Base-by-base conservation (phyloP, 2,329 filamentous ascomycete species). In the Canariomyces notabilis region DNA sequence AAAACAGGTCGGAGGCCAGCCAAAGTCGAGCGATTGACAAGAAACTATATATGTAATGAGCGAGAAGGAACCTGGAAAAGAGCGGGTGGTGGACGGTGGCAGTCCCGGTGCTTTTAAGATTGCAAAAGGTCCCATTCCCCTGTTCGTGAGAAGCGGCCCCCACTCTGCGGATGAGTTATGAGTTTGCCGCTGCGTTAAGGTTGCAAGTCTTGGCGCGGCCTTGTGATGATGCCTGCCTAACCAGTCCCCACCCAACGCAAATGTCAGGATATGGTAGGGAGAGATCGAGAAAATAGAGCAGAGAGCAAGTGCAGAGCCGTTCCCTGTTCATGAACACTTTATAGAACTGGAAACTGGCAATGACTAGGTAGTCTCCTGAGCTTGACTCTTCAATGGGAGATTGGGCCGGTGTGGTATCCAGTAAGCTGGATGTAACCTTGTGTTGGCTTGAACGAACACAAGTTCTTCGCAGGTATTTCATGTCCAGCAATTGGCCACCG, bases 71-170 rank as follows among this genome's bases (percentile, higher is more conserved):
- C 5, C 11, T 34, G 22, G 38, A 37, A 19, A 15, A 33, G 6
- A 21, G 37, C 26, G 22, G 19, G 18, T 29, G 22, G 35, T 20
- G 22, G 23, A 12, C 20, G 31, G 44, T 21, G 37, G 36, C 43
- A 23, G 42, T 38, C 39, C 29, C 34, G 42, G 34, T 42, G 18
- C 36, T 47, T 47, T 51, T 53, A 47, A 51, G 35, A 53, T 53
- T 53, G 46, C 43, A 43, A 39, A 36, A 19, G 44, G 44, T 23
- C 31, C 38, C 44, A 37, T 19, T 12, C 21, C 6, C 8, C 19
- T 23, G 16, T 18, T 20, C 21, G n/a, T 16, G 36, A 21, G 11
- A 4, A 31, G n/a, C 20, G 7, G 6, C n/a, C 32, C 36, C 37
- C 26, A 26, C 21, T 29, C 32, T 23, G 15, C n/a, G n/a, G n/a